Evolutionary conservation across 139 green algal genomes (phyloP).

Genomic region (Micractinium conductrix): DNA sequence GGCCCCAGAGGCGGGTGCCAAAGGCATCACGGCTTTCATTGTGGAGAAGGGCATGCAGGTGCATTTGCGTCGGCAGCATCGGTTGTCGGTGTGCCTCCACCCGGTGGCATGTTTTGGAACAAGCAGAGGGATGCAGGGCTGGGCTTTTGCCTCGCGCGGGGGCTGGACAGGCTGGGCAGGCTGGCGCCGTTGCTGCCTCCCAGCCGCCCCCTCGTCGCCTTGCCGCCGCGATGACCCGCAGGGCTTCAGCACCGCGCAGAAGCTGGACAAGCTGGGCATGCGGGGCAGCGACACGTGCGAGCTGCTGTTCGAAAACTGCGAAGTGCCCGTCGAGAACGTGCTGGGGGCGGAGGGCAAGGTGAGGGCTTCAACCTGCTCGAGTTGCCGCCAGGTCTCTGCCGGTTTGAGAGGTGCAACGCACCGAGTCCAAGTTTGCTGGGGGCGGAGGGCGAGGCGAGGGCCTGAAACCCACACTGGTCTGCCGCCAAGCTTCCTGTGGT

Average conservation of each 20-base stretch:
- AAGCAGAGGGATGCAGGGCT: too few relatives aligned
- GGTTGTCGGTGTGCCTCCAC: too few relatives aligned
- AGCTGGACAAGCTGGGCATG: slow-evolving; percentile 98
- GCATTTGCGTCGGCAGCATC: too few relatives aligned
- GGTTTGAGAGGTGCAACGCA: too few relatives aligned
- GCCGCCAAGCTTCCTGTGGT: too few relatives aligned
- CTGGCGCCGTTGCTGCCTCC: not conserved
- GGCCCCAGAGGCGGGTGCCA: slow-evolving; percentile 57
- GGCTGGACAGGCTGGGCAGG: too few relatives aligned
- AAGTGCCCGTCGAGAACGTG: slow-evolving; percentile 88
- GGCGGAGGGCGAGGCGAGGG: not conserved
- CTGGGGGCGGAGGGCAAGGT: slow-evolving; percentile 76
- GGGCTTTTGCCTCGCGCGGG: too few relatives aligned
- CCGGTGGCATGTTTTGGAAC: too few relatives aligned
- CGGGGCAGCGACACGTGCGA: slow-evolving; percentile 94
- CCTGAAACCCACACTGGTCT: too few relatives aligned
- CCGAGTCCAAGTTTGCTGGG: not conserved
- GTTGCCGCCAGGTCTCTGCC: too few relatives aligned
- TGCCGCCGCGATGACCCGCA: too few relatives aligned
- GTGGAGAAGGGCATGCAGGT: slow-evolving; percentile 88
- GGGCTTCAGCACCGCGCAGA: slow-evolving; percentile 90
- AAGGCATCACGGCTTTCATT: slow-evolving; percentile 96
- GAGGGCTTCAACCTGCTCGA: too few relatives aligned
- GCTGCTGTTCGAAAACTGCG: slow-evolving; percentile 93
- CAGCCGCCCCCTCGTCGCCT: not conserved